A percentile compares a stretch with the other conserved stretches of the same genome.
These are phyloP conservation scores for Benincasa hispida DNA, from an alignment of 306 rosid species.

Conservation along the genomic window DNA sequence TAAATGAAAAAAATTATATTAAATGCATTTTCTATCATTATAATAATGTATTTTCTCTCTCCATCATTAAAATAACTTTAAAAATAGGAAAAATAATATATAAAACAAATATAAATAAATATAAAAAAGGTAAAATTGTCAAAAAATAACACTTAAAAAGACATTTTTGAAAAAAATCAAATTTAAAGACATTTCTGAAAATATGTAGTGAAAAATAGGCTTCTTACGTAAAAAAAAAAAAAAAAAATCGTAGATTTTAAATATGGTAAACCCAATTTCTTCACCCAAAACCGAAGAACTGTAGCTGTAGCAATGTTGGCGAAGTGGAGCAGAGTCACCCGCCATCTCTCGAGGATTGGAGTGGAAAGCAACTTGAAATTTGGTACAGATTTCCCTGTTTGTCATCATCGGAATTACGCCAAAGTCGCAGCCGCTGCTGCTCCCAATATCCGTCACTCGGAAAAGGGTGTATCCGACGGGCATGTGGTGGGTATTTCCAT, in stretches of 20 bases:
- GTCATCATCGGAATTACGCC: constrained; percentile 33
- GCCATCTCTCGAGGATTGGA: constrained; percentile 38
- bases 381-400: constrained; percentile 12
- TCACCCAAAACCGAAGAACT: background rate
- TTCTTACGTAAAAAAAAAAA: too few species aligned
- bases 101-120: too few species aligned
- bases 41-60: too few species aligned
- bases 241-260: background rate
- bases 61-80: too few species aligned
- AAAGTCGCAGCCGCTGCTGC: constrained; percentile 40
- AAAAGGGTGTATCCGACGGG: constrained; percentile 15
- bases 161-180: too few species aligned
- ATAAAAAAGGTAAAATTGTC: too few species aligned
- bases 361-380: constrained; percentile 18
- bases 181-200: too few species aligned
- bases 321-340: constrained; percentile 38
- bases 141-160: too few species aligned
- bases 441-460: constrained; percentile 17
- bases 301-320: constrained; percentile 34
- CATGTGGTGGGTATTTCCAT: constrained; percentile 21
- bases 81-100: too few species aligned
- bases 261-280: background rate
- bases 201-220: too few species aligned
- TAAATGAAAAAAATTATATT: too few species aligned
- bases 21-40: too few species aligned